phyloP scores from a whole-genome alignment of 257 asterid species.

The Plantago elongata region DNA sequence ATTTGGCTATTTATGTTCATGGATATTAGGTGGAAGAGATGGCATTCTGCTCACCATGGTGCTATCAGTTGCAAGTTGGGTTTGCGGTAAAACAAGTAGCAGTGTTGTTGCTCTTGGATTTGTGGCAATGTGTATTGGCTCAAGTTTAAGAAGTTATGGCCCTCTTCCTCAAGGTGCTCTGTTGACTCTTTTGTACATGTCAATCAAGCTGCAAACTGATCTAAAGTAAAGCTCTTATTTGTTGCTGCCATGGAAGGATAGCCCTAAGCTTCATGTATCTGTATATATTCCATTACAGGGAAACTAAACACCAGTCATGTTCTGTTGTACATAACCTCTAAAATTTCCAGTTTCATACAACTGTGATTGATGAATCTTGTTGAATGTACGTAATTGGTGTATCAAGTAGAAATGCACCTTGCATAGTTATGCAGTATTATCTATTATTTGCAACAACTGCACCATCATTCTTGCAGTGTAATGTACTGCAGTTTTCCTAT shows the following conservation, averaged over 20 bases:
- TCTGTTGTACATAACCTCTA: too few species aligned
- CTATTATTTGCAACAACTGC: too few species aligned
- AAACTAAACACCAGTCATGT: too few species aligned
- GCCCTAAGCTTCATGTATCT: not conserved
- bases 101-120: conserved; percentile 57
- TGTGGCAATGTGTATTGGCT: conserved; percentile 75
- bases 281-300: too few species aligned
- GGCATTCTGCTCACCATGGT: conserved; percentile 65
- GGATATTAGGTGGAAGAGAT: conserved; percentile 66
- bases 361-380: too few species aligned
- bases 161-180: conserved; percentile 90
- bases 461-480: too few species aligned
- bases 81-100: conserved; percentile 82
- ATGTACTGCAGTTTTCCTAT: too few species aligned
- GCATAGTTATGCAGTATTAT: too few species aligned
- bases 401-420: too few species aligned
- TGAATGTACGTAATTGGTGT: too few species aligned
- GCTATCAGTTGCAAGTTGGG: conserved; percentile 72
- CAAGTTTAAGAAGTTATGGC: conserved; percentile 60
- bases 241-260: not conserved
- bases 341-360: too few species aligned
- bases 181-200: conserved; percentile 77
- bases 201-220: conserved; percentile 68
- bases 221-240: conserved; percentile 31
- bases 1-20: conserved; percentile 62